A percentile compares a stretch with the other conserved stretches of the same genome.
Evolutionary conservation across 768 basidiomycete genomes (phyloP).

Genomic region (Phylloporus sp.): DNA sequence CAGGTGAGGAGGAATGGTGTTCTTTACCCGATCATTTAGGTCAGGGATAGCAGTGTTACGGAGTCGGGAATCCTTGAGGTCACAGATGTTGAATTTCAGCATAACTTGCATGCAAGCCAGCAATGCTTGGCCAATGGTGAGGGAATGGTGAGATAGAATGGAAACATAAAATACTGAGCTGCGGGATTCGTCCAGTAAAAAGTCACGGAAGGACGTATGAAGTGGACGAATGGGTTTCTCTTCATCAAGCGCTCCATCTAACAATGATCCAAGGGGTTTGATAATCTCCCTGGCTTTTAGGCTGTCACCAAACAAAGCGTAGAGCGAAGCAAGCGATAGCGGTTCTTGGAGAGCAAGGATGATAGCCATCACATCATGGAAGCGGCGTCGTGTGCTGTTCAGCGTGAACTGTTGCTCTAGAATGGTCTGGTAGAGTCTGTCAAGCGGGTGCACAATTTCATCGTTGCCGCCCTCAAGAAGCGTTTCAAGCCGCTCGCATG

Average conservation of each 20-base stretch:
- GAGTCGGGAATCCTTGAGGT: no score
- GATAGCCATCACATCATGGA: conserved; percentile 1
- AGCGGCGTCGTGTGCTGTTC: background rate
- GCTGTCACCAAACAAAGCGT: background rate
- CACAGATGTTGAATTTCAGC: no score
- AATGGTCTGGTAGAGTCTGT: background rate
- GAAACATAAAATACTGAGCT: background rate
- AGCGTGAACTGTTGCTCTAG: background rate
- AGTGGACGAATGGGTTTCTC: no score
- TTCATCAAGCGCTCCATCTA: background rate
- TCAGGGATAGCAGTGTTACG: background rate
- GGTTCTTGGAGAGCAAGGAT: no score
- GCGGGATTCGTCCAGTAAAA: background rate
- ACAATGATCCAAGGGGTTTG: background rate
- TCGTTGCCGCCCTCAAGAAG: background rate
- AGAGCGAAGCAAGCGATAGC: background rate
- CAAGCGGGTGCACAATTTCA: background rate
- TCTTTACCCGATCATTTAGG: background rate
- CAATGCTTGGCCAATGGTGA: no score
- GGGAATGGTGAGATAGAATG: background rate
- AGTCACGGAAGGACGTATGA: no score
- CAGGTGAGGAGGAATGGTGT: conserved; percentile 1
- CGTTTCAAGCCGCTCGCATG: background rate
- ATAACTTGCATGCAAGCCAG: no score
- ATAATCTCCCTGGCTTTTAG: background rate